These are phyloP conservation scores for Phialophora tarda DNA, from an alignment of 2,329 filamentous ascomycete genomes.

Conservation along the genomic window DNA sequence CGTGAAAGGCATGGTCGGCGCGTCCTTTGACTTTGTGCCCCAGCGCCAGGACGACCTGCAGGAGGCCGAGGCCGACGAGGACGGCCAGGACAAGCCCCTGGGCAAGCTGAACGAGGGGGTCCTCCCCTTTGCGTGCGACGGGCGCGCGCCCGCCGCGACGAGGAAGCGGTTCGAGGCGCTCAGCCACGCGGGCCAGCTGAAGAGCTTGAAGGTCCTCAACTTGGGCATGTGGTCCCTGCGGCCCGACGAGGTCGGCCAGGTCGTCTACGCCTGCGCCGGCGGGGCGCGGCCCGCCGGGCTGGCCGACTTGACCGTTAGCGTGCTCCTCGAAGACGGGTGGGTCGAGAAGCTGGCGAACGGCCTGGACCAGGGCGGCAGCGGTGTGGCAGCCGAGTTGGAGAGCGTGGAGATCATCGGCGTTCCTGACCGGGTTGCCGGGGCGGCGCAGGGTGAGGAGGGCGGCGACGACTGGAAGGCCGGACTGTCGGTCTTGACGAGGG, in stretches of 20 bases:
- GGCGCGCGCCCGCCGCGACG: conserved; percentile 30
- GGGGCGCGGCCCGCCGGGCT: conserved; percentile 21
- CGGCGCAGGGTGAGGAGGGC: conserved; percentile 21
- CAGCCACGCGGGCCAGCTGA: conserved; percentile 19
- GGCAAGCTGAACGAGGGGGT: conserved; percentile 30
- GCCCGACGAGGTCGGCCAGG: conserved; percentile 31
- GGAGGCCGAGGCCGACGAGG: conserved; percentile 16
- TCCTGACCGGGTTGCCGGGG: conserved; percentile 22
- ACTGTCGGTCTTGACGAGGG: conserved; percentile 28
- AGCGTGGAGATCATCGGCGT: conserved; percentile 37
- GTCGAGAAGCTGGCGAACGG: conserved; percentile 25
- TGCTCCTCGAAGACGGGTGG: conserved; percentile 37
- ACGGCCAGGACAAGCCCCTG: conserved; percentile 23
- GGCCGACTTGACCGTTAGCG: conserved; percentile 33
- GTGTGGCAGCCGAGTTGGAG: conserved; percentile 28
- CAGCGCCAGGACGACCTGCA: conserved; percentile 24
- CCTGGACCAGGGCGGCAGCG: conserved; percentile 21
- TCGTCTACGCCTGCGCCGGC: conserved; percentile 32
- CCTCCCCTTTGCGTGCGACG: conserved; percentile 36
- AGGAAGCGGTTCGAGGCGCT: conserved; percentile 33
- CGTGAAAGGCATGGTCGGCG: conserved; percentile 29
- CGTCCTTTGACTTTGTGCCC: conserved; percentile 33
- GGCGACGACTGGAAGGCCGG: conserved; percentile 31
- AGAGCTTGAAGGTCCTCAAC: conserved; percentile 33
- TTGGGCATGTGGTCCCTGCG: conserved; percentile 35